A percentile compares a stretch with the other conserved stretches of the same genome.
phyloP scores from a whole-genome alignment of 2,329 filamentous ascomycete species.

The Ceratocystis cacaofunesta region DNA sequence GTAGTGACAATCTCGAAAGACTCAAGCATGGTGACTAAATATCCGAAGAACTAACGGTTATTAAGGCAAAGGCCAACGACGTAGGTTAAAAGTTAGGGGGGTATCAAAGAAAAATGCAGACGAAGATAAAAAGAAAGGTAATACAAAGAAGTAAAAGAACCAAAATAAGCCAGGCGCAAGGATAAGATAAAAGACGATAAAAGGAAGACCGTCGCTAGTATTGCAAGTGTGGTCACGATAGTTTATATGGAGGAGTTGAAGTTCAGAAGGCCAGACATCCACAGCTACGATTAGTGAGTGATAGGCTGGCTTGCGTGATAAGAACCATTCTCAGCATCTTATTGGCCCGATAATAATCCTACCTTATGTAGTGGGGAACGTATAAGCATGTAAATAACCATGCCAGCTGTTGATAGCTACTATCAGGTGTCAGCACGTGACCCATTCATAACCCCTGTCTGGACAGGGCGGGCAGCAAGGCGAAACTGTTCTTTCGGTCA shows the following conservation, averaged over 20 bases:
- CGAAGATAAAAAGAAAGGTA: background rate
- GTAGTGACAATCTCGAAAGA: conserved; percentile 93
- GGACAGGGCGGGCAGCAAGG: background rate
- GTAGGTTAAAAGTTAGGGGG: background rate
- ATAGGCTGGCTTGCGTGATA: conserved; percentile 6
- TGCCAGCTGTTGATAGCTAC: background rate
- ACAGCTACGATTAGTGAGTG: background rate
- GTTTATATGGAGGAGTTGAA: background rate
- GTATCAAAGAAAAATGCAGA: background rate
- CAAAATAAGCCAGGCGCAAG: background rate
- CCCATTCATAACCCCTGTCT: background rate
- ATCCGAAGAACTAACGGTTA: background rate
- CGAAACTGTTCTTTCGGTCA: conserved; percentile 11
- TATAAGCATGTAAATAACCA: background rate
- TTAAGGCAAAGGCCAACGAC: conserved; percentile 4
- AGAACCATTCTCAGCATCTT: background rate
- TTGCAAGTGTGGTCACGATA: background rate
- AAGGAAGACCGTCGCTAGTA: too few relatives aligned
- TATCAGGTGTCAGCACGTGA: conserved; percentile 6
- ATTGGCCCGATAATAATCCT: conserved; percentile 14
- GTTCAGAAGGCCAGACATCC: conserved; percentile 7
- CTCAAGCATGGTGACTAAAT: conserved; percentile 57
- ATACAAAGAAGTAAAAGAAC: background rate
- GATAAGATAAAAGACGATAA: too few relatives aligned
- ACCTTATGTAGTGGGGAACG: background rate